Evolutionary conservation across 2,329 filamentous ascomycete species (phyloP), one percentile per base, ranked within the genome.

Genomic region (Fonsecaea nubica): DNA sequence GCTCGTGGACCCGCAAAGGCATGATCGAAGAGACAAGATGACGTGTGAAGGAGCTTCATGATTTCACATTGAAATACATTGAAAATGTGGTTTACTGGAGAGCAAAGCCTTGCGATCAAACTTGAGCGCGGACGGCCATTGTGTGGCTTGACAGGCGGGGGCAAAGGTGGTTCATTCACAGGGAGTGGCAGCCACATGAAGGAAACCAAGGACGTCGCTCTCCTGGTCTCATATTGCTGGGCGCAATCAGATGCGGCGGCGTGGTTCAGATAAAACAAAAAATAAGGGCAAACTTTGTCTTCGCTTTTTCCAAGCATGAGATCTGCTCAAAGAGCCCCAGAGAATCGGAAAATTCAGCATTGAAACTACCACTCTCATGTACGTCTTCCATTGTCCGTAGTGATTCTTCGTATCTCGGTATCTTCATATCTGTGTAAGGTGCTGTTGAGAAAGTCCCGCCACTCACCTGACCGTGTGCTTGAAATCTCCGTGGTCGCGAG

Each of bases 1-100:
- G 86, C 93, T 76, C 89, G 90, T 75, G 92, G 91, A 78, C 85
- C 87, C 76, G 75, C 80, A 71, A 81, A 75, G 73, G 76, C 78
- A 72, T 82, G 81, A 74, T 38, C 75, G 48, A n/a, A 33, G 50
- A 21, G 33, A 63, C 40, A n/a, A 15, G 25, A 53, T 30, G 21
- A 50, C 40, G n/a, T 52, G 45, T 61, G 58, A 30, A 32, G 13
- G 45, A 21, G 18, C 45, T 12, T 50, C 45, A 50, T 25, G 45
- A 50, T 50, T 50, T 50, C 45, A 18, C 45, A 25, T 50, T 25
- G 45, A 25, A 25, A 50, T 50, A 12, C 45, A 50, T 50, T 50
- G 18, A 50, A 3, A 50, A 25, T 21, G 18, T 50, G 45, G 45
- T 25, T 50, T 10, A 25, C 45, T 21, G n/a, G 18, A 12, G 45